Evolutionary conservation across 1,284 basidiomycete genomes (phyloP).

Genomic region (Apiotrichum gracile): DNA sequence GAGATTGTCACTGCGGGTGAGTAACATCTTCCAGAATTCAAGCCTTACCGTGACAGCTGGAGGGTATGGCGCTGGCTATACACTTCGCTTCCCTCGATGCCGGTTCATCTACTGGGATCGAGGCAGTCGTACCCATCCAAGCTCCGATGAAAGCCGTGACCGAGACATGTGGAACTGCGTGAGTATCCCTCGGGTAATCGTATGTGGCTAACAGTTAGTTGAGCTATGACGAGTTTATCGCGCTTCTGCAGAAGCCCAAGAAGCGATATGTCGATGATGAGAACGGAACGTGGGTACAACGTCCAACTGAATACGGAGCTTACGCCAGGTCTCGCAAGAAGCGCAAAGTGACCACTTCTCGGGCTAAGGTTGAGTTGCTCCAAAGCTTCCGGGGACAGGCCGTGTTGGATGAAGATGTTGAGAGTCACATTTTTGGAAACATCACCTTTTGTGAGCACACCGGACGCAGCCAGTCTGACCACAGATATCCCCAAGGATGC

Average conservation of each 20-base stretch:
- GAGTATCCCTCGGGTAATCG: constrained; percentile 4
- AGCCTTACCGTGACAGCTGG: constrained; percentile 23
- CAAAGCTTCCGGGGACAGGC: constrained; percentile 61
- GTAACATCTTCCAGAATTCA: constrained; percentile 8
- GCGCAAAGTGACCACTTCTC: constrained; percentile 13
- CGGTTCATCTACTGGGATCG: constrained; percentile 58
- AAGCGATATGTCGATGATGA: constrained; percentile 39
- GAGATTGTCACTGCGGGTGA: constrained; percentile 70
- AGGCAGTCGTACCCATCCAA: constrained; percentile 29
- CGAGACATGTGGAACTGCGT: constrained; percentile 46
- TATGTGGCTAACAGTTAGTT: constrained; percentile 24
- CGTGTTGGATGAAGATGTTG: constrained; percentile 56
- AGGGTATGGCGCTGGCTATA: constrained; percentile 36
- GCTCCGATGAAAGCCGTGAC: constrained; percentile 31
- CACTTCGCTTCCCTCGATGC: constrained; percentile 79
- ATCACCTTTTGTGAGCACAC: constrained; percentile 66
- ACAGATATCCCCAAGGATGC: constrained; percentile 62
- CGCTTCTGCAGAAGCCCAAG: constrained; percentile 31
- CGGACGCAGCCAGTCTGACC: background rate
- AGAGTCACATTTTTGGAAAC: constrained; percentile 63
- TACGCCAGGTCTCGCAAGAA: constrained; percentile 22
- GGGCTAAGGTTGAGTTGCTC: constrained; percentile 58
- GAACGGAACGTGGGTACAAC: constrained; percentile 30
- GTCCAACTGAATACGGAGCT: background rate
- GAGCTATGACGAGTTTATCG: constrained; percentile 38